These are phyloP conservation scores for Entomortierella chlamydospora DNA, from an alignment of 192 early-diverging fungal species.

Conservation along the genomic window DNA sequence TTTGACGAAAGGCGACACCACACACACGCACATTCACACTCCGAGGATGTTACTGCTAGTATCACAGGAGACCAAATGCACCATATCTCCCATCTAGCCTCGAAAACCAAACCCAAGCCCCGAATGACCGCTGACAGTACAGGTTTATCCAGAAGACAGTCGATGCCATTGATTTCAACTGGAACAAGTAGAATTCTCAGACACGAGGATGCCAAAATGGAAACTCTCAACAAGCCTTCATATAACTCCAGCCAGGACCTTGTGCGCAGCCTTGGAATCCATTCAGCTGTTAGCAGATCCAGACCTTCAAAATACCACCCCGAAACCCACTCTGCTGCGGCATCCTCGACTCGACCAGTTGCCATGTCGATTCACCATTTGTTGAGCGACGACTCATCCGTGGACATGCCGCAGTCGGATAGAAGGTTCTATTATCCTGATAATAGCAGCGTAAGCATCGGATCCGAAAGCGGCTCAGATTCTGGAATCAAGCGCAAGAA, in stretches of 20 bases:
- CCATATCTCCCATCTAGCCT: background rate
- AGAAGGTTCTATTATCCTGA: background rate
- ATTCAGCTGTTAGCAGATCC: background rate
- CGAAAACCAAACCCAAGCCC: background rate
- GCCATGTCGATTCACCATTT: slow-evolving; percentile 44
- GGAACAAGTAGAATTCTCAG: slow-evolving; percentile 29
- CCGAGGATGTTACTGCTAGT: background rate
- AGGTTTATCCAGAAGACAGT: slow-evolving; percentile 18
- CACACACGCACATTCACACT: background rate
- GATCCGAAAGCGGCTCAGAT: background rate
- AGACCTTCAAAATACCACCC: too few species aligned
- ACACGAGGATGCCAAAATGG: slow-evolving; percentile 20
- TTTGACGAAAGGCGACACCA: slow-evolving; percentile 17
- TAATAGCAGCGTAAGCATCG: background rate
- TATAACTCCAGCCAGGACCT: background rate
- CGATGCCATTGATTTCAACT: slow-evolving; percentile 25
- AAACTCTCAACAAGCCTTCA: background rate
- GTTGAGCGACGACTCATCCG: slow-evolving; percentile 16
- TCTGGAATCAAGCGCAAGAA: slow-evolving; percentile 21
- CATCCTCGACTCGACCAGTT: background rate
- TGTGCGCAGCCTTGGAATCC: slow-evolving; percentile 15
- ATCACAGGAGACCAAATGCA: background rate
- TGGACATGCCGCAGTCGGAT: background rate
- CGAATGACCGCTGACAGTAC: background rate
- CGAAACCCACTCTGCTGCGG: background rate